Evolutionary conservation across 202 grass and related monocot species (phyloP).

Genomic region (Miscanthus sacchariflorus): DNA sequence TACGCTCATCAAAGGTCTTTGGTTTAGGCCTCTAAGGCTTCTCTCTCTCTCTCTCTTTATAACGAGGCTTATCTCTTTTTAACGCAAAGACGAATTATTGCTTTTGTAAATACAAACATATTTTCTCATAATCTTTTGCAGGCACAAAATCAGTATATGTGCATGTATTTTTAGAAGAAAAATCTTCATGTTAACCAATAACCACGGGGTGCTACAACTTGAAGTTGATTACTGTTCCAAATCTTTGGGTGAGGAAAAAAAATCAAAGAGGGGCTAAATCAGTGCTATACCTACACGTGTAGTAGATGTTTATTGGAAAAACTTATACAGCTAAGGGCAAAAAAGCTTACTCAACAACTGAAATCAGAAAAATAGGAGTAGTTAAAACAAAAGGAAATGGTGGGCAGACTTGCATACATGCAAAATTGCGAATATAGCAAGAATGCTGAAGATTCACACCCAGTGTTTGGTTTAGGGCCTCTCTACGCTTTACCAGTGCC

Average conservation of each 20-base stretch:
- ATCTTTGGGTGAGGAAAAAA: background rate
- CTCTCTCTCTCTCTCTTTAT: background rate
- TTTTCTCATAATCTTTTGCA: background rate
- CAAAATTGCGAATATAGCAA: background rate
- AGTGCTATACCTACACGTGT: background rate
- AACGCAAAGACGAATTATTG: background rate
- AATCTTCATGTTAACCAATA: background rate
- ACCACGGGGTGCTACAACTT: background rate
- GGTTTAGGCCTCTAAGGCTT: constrained; percentile 11
- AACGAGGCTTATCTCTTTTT: background rate
- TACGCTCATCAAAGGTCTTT: constrained; percentile 36
- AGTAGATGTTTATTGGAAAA: background rate
- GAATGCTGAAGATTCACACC: background rate
- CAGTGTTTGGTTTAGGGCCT: background rate
- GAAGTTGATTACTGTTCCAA: background rate
- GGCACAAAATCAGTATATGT: background rate
- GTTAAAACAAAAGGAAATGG: background rate
- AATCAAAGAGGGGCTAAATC: background rate
- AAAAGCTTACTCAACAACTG: background rate
- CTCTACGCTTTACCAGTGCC: background rate
- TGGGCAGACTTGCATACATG: background rate
- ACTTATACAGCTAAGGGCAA: background rate
- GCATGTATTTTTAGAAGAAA: background rate
- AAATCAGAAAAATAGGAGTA: background rate
- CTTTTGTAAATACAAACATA: background rate